phyloP scores from a whole-genome alignment of 306 rosid species.

The Rosa chinensis region DNA sequence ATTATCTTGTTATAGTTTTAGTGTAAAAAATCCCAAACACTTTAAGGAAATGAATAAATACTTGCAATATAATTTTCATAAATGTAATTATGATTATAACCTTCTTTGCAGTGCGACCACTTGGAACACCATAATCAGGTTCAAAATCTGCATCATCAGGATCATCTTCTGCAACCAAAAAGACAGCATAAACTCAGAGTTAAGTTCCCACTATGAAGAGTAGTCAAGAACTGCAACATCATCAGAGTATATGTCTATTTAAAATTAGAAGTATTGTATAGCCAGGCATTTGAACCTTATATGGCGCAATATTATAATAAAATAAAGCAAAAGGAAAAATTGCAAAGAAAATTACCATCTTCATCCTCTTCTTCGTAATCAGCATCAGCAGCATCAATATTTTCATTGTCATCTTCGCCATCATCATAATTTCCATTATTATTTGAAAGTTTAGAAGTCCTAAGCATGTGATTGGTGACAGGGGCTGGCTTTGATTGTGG shows the following conservation, averaged over 20 bases:
- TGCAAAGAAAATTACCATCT: conserved; percentile 60
- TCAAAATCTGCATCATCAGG: conserved; percentile 95
- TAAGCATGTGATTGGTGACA: conserved; percentile 37
- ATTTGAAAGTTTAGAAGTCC: conserved; percentile 57
- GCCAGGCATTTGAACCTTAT: neutral
- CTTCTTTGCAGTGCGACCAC: conserved; percentile 69
- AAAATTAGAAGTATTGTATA: neutral
- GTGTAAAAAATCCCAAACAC: neutral
- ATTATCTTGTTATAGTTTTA: neutral
- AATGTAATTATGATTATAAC: conserved; percentile 37
- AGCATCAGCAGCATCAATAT: conserved; percentile 61
- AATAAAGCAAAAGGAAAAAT: neutral
- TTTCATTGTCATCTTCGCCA: conserved; percentile 35
- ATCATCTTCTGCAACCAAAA: conserved; percentile 80
- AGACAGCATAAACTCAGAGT: conserved; percentile 13
- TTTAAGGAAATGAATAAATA: conserved; percentile 8
- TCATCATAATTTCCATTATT: conserved; percentile 44
- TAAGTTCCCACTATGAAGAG: conserved; percentile 10
- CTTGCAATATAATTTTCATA: conserved; percentile 6
- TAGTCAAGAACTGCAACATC: conserved; percentile 16
- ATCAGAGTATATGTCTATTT: neutral
- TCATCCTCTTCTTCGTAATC: conserved; percentile 95
- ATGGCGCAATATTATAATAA: conserved; percentile 23
- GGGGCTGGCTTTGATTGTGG: conserved; percentile 50
- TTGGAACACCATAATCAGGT: conserved; percentile 53